Evolutionary conservation across 768 basidiomycete species (phyloP).

Genomic region (Pisolithus microcarpus): DNA sequence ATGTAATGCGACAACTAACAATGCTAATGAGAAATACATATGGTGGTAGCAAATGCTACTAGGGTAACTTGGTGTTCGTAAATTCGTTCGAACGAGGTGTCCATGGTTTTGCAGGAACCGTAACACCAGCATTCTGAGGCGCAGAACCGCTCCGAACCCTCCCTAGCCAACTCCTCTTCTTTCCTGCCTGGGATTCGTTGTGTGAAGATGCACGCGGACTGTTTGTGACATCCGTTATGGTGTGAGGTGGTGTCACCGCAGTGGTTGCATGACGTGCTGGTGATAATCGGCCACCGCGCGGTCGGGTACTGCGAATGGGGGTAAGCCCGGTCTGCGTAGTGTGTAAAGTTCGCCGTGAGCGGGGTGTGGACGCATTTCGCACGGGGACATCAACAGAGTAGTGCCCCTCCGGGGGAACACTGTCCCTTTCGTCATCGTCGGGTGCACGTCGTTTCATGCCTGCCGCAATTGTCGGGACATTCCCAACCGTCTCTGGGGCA

Average conservation of each 20-base stretch:
- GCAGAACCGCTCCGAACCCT: slow-evolving; percentile 49
- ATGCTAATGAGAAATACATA: slow-evolving; percentile 5
- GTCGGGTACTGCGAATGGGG: slow-evolving; percentile 50
- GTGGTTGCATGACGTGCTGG: slow-evolving; percentile 42
- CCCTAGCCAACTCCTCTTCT: slow-evolving; percentile 64
- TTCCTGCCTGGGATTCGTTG: slow-evolving; percentile 19
- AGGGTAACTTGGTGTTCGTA: slow-evolving; percentile 19
- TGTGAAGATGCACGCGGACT: slow-evolving; percentile 38
- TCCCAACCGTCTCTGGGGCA: slow-evolving; percentile 41
- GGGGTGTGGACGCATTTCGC: slow-evolving; percentile 45
- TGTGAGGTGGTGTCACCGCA: slow-evolving; percentile 28
- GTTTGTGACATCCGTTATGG: slow-evolving; percentile 60
- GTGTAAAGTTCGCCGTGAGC: slow-evolving; percentile 52
- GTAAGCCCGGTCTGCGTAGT: slow-evolving; percentile 64
- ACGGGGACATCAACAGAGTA: slow-evolving; percentile 30
- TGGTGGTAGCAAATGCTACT: slow-evolving; percentile 6
- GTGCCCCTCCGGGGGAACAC: slow-evolving; percentile 64
- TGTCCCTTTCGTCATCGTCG: slow-evolving; percentile 63
- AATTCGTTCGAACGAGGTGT: slow-evolving; percentile 15
- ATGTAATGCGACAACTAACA: too few species aligned
- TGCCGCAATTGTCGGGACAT: slow-evolving; percentile 31
- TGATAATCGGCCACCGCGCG: slow-evolving; percentile 29
- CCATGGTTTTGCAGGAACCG: background rate
- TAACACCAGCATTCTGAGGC: slow-evolving; percentile 9
- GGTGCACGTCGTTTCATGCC: slow-evolving; percentile 72